These are phyloP conservation scores for Kwoniella sp. DNA, from an alignment of 768 basidiomycete genomes.

Conservation along the genomic window DNA sequence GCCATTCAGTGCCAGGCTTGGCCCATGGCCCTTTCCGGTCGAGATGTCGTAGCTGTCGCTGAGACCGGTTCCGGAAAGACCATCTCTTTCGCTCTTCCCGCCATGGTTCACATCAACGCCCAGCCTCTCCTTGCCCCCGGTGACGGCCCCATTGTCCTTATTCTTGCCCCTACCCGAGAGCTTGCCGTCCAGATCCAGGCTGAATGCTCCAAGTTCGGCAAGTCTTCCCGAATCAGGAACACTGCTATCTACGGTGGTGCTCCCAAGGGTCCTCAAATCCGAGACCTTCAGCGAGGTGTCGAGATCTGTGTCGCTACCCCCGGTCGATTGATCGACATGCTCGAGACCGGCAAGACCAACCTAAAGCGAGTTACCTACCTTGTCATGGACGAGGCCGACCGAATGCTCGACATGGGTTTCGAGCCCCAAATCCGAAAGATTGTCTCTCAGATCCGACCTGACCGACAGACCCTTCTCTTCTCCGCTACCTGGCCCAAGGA, in stretches of 20 bases:
- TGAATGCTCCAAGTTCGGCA: constrained; percentile 97
- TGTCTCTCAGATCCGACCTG: constrained; percentile 93
- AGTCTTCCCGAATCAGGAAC: constrained; percentile 86
- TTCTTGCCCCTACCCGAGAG: constrained; percentile 96
- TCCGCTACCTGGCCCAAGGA: constrained; percentile 99
- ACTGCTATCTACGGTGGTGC: constrained; percentile 99
- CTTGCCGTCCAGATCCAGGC: constrained; percentile 98
- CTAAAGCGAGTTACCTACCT: constrained; percentile 94
- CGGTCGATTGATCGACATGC: constrained; percentile 98
- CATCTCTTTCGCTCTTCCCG: constrained; percentile 95
- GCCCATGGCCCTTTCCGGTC: constrained; percentile 96
- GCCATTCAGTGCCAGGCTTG: constrained; percentile 98
- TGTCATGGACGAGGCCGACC: constrained; percentile 99
- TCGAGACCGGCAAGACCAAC: constrained; percentile 94
- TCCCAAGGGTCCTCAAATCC: constrained; percentile 96
- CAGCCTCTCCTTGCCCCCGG: constrained; percentile 91
- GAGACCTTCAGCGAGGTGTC: constrained; percentile 93
- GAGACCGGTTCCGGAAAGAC: constrained; percentile 99
- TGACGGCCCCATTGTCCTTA: constrained; percentile 95
- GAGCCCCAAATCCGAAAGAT: constrained; percentile 99
- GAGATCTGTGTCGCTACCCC: constrained; percentile 99
- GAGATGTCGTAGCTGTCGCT: constrained; percentile 88
- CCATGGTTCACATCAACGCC: constrained; percentile 99
- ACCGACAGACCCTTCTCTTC: constrained; percentile 98
- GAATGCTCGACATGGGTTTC: constrained; percentile 99